Evolutionary conservation across 768 basidiomycete genomes (phyloP).

Genomic region (Cytidiella melzeri): DNA sequence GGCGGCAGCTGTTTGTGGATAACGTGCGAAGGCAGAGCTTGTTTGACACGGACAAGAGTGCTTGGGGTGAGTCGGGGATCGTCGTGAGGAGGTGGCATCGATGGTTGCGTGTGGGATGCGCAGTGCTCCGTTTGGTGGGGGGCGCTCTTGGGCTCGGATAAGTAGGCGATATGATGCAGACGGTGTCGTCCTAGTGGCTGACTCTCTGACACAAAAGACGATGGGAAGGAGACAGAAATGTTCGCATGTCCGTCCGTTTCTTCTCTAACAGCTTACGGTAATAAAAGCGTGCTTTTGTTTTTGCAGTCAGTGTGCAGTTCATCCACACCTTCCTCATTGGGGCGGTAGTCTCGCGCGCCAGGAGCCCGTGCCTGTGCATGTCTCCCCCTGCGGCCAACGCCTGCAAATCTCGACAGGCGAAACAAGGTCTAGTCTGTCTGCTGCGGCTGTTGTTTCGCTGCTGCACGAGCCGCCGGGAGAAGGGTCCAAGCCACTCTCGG

Average conservation of each 20-base stretch:
- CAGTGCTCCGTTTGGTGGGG: neutral
- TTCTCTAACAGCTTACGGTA: neutral
- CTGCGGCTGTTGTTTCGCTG: too few species aligned
- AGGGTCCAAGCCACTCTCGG: neutral
- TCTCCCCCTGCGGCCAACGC: slow-evolving; percentile 3
- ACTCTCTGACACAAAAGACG: neutral
- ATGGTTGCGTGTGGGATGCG: neutral
- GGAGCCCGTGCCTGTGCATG: neutral
- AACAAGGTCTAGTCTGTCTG: too few species aligned
- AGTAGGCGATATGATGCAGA: neutral
- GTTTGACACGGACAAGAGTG: neutral
- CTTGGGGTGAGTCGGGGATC: neutral
- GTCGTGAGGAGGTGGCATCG: neutral
- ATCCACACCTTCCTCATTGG: neutral
- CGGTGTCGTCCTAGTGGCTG: neutral
- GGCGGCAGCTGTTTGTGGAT: neutral
- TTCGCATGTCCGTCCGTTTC: neutral
- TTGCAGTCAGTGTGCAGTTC: too few species aligned
- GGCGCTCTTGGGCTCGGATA: neutral
- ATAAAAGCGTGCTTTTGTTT: neutral
- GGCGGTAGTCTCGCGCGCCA: neutral
- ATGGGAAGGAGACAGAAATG: neutral
- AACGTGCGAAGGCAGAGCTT: neutral
- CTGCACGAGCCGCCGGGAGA: neutral
- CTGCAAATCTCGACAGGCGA: neutral